Percentiles rank a stretch among this genome's conserved stretches.
These are phyloP conservation scores for Pythium aristosporum DNA, from an alignment of 352 stramenopile genomes.

Conservation along the genomic window DNA sequence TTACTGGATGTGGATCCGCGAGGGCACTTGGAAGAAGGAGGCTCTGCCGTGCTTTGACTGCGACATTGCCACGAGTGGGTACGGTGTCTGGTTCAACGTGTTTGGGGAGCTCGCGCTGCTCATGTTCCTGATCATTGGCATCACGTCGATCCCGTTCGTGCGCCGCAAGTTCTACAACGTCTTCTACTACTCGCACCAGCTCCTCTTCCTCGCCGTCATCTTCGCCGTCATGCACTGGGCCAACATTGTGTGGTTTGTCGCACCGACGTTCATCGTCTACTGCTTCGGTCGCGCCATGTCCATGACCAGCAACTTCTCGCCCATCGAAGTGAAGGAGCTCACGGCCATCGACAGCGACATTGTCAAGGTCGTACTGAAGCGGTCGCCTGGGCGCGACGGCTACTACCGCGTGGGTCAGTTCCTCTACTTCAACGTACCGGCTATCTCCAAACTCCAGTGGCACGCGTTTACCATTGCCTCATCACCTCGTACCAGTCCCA, in stretches of 20 bases:
- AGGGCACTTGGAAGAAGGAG: conserved; percentile 23
- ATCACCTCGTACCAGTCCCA: conserved; percentile 27
- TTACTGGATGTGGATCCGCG: conserved; percentile 32
- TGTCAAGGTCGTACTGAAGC: conserved; percentile 37
- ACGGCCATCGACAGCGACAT: conserved; percentile 26
- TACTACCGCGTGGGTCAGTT: conserved; percentile 39
- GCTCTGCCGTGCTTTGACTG: conserved; percentile 42
- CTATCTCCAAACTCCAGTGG: conserved; percentile 49
- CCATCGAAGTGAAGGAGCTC: conserved; percentile 29
- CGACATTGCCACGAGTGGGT: conserved; percentile 19
- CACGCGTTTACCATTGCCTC: conserved; percentile 50
- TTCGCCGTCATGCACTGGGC: conserved; percentile 45
- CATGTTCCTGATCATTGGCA: conserved; percentile 33
- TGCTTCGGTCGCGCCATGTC: conserved; percentile 33
- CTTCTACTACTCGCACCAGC: conserved; percentile 45
- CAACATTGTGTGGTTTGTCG: conserved; percentile 35
- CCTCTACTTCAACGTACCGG: conserved; percentile 42
- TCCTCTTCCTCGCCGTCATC: conserved; percentile 38
- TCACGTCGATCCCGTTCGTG: conserved; percentile 36
- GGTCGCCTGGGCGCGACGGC: conserved; percentile 19
- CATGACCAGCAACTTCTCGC: conserved; percentile 25
- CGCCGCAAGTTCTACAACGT: conserved; percentile 37
- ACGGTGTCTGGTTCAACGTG: conserved; percentile 40
- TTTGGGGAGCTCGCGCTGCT: conserved; percentile 40
- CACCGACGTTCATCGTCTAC: conserved; percentile 39